These are phyloP conservation scores for Paramarasmius palmivorus DNA, from an alignment of 1,284 basidiomycete species.

Conservation along the genomic window DNA sequence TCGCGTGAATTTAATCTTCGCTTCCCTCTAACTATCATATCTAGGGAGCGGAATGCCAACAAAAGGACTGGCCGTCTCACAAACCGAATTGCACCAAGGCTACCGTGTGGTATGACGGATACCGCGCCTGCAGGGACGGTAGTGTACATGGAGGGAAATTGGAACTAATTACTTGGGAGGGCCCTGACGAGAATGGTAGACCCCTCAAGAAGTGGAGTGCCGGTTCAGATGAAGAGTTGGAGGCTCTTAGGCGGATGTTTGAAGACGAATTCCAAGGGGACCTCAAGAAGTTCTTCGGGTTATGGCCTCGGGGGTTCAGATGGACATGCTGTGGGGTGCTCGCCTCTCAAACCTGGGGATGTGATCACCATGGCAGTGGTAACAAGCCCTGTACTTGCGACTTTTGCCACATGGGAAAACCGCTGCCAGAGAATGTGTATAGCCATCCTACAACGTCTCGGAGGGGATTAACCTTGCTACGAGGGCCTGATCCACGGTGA, in stretches of 20 bases:
- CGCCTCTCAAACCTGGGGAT: slow-evolving; percentile 24
- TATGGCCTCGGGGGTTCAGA: slow-evolving; percentile 31
- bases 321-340: slow-evolving; percentile 36
- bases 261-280: slow-evolving; percentile 27
- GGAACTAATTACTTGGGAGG: slow-evolving; percentile 34
- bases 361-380: slow-evolving; percentile 43
- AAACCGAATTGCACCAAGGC: slow-evolving; percentile 16
- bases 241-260: slow-evolving; percentile 27
- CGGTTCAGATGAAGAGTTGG: slow-evolving; percentile 22
- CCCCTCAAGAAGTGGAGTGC: slow-evolving; percentile 16
- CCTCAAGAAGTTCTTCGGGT: slow-evolving; percentile 26
- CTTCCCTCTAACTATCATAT: background rate
- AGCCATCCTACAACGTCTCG: slow-evolving; percentile 25
- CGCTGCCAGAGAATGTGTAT: slow-evolving; percentile 31
- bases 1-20: background rate
- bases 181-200: background rate
- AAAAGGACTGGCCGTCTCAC: slow-evolving; percentile 21
- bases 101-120: slow-evolving; percentile 27
- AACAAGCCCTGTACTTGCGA: slow-evolving; percentile 31
- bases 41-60: slow-evolving; percentile 18
- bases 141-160: slow-evolving; percentile 30
- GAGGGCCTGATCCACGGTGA: slow-evolving; percentile 30
- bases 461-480: slow-evolving; percentile 30
- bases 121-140: slow-evolving; percentile 28
- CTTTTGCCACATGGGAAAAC: slow-evolving; percentile 38